Conservation (phyloP, 148 eudicot genomes). For the Rhododendron simsii region DNA sequence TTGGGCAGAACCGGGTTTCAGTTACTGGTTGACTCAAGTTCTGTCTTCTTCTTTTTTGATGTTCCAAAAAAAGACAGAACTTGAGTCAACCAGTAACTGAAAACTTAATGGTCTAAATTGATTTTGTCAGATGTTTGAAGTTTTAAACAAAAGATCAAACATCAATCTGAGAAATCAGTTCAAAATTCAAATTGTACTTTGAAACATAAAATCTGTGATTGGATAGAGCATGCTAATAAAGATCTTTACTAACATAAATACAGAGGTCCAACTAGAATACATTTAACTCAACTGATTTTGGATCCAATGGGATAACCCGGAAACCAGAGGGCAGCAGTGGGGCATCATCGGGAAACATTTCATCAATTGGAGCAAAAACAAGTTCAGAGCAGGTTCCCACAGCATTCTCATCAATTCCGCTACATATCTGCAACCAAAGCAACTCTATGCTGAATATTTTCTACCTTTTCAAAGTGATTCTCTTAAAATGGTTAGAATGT, state of each 20-base stretch:
- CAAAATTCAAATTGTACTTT: not conserved
- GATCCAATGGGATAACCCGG: conserved; percentile 79
- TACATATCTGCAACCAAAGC: conserved; percentile 60
- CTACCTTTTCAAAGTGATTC: not conserved
- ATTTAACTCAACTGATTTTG: conserved; percentile 68
- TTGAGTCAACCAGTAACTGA: not conserved
- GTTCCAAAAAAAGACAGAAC: not conserved
- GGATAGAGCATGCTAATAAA: not conserved
- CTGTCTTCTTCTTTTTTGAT: no score
- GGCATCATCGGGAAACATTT: conserved; percentile 95
- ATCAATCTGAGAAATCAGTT: not conserved
- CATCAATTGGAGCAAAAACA: conserved; percentile 97
- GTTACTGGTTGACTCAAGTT: not conserved
- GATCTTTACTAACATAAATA: not conserved
- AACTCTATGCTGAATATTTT: conserved; percentile 12
- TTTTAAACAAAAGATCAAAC: not conserved
- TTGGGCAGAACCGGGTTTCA: not conserved
- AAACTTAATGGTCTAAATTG: not conserved
- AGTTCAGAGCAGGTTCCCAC: conserved; percentile 93
- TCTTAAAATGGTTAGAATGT: not conserved
- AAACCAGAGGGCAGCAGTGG: conserved; percentile 90
- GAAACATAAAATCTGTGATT: not conserved
- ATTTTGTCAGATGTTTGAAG: not conserved
- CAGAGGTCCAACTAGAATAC: not conserved
- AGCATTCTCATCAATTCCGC: conserved; percentile 81